Evolutionary conservation across 768 basidiomycete species (phyloP).

Genomic region (Amanita rubescens): DNA sequence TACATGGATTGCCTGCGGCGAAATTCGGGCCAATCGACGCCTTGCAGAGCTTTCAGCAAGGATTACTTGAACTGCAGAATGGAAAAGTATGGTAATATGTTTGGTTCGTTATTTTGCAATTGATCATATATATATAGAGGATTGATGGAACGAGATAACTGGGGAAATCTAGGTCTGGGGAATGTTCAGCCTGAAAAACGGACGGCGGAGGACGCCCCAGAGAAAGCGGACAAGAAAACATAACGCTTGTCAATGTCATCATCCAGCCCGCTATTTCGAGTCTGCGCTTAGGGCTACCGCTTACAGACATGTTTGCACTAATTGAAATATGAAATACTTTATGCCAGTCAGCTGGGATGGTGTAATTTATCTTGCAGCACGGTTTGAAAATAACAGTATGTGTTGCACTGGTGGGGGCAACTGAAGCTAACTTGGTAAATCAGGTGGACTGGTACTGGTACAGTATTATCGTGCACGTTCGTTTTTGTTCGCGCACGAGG

Average conservation of each 20-base stretch:
- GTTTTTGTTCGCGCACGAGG: neutral
- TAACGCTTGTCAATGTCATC: neutral
- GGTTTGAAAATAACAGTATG: no score
- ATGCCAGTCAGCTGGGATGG: no score
- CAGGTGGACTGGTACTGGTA: neutral
- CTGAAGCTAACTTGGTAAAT: neutral
- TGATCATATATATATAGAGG: constrained; percentile 39
- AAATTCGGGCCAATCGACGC: constrained; percentile 65
- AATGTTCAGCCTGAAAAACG: constrained; percentile 31
- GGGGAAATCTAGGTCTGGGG: constrained; percentile 75
- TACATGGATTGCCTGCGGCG: constrained; percentile 77
- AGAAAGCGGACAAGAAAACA: neutral
- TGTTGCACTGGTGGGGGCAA: no score
- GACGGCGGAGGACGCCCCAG: neutral
- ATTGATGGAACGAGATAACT: constrained; percentile 85
- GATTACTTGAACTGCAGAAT: constrained; percentile 86
- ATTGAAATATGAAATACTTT: no score
- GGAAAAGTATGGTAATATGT: constrained; percentile 58
- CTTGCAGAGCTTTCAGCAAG: constrained; percentile 67
- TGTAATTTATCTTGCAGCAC: no score
- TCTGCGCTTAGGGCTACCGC: neutral
- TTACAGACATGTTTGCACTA: neutral
- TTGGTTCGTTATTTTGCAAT: neutral
- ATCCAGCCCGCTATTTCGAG: neutral
- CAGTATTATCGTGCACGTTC: neutral